These are phyloP conservation scores for Coemansia sp. DNA, from an alignment of 192 early-diverging fungal species.

Conservation along the genomic window DNA sequence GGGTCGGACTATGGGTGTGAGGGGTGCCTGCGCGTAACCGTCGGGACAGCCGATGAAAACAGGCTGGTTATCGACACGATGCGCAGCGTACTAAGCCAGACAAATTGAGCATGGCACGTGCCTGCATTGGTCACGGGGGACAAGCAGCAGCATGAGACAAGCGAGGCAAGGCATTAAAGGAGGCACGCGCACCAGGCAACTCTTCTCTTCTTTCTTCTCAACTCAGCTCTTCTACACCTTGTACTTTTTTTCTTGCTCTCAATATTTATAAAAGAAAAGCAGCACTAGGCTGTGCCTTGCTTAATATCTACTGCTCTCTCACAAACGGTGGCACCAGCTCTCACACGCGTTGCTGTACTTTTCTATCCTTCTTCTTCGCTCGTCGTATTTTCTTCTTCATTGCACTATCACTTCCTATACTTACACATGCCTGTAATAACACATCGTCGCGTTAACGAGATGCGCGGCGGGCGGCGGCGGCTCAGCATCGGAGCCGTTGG, in stretches of 20 bases:
- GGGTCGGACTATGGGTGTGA: slow-evolving; percentile 90
- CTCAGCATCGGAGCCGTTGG: slow-evolving; percentile 45
- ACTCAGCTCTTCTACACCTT: neutral
- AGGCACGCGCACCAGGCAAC: neutral
- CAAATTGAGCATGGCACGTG: slow-evolving; percentile 16
- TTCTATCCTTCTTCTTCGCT: neutral
- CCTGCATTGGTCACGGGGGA: slow-evolving; percentile 18
- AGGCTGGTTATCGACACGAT: slow-evolving; percentile 57
- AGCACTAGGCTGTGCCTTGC: neutral
- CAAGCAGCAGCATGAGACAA: neutral
- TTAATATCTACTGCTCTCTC: neutral
- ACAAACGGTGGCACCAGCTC: neutral
- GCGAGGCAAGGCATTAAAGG: neutral
- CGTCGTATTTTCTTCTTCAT: neutral
- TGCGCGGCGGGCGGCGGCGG: slow-evolving; percentile 50
- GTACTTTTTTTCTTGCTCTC: neutral
- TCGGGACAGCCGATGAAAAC: slow-evolving; percentile 89
- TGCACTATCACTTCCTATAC: neutral
- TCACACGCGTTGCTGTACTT: neutral
- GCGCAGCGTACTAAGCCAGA: slow-evolving; percentile 24
- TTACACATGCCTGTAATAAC: slow-evolving; percentile 50
- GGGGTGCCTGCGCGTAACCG: slow-evolving; percentile 91
- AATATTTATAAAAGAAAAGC: neutral
- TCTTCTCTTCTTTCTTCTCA: neutral
- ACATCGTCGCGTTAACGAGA: slow-evolving; percentile 47